Base-by-base conservation (phyloP, 441 rosid species). In the Geranium incanum region DNA sequence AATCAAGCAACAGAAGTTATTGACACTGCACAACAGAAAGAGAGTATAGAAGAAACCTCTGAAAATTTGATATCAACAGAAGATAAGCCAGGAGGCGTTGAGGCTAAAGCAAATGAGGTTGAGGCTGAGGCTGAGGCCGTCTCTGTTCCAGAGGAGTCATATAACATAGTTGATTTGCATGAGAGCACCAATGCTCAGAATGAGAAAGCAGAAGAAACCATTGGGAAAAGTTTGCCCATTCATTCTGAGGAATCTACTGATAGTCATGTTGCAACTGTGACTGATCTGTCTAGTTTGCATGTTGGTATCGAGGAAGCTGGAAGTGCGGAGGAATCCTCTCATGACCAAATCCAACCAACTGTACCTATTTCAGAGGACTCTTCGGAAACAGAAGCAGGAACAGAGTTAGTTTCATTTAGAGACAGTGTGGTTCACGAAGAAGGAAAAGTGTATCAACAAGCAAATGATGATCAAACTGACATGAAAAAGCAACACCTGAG, bases 361-460 rank as follows among this genome's bases (percentile, higher is more conserved):
- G 80, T 75, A 67, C 74, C 75, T 77, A 75, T 85, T 66, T 78
- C 86, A 65, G 85, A 75, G 63, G 87, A 81, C 70, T 72, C 70
- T 80, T 78, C 86, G 15, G 86, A 81, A 75, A 75, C 36, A 16
- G 86, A 82, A 75, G 75, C 18, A 12, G 67, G 39, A 76, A 77
- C 80, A 66, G 85, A 78, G 69, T 57, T 80, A 37, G 79, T 79
- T 82, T 82, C 84, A 71, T 69, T 66, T 68, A 86, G 82, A 72
- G 73, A 52, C 63, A 81, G 57, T 64, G 68, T 9, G n/a, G 55
- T 71, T 19, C n/a, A 9, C n/a, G 72, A 71, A 76, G 70, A 60
- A 43, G 78, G 76, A 74, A 81, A 75, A 78, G 72, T 74, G 73
- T 77, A 78, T 66, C 78, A 71, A 70, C 82, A 76, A 78, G 64